Conservation (phyloP, 495 filamentous ascomycete genomes). For the Lophiostoma macrostomum region DNA sequence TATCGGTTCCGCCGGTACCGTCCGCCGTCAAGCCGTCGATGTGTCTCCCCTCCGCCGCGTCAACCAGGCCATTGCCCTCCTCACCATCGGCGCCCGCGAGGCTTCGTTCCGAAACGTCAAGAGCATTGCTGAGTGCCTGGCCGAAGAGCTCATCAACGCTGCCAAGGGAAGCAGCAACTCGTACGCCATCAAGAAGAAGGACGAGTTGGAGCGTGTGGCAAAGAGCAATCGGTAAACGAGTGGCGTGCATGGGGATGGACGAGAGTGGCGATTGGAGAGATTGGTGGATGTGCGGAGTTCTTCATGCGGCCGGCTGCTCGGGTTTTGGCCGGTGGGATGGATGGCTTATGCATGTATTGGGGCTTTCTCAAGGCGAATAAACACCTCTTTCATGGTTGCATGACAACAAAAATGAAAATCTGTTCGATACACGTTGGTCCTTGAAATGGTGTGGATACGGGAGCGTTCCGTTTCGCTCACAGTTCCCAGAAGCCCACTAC, state of each 20-base stretch:
- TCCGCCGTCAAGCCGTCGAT: conserved; percentile 99
- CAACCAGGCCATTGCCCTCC: conserved; percentile 97
- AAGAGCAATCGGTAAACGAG: conserved; percentile 94
- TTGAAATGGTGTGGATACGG: neutral
- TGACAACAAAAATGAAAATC: conserved; percentile 29
- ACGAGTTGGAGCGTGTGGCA: conserved; percentile 99
- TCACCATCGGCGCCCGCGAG: conserved; percentile 96
- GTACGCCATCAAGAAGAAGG: conserved; percentile 99
- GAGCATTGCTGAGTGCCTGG: conserved; percentile 95
- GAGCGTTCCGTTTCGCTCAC: neutral
- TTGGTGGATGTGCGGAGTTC: conserved; percentile 2
- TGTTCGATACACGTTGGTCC: conserved; percentile 5
- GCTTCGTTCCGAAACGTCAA: conserved; percentile 99
- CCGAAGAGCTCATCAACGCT: conserved; percentile 99
- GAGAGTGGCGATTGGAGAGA: neutral
- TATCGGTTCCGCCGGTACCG: conserved; percentile 98
- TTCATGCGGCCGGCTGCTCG: conserved; percentile 7
- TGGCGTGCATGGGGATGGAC: conserved; percentile 5
- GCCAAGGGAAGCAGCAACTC: conserved; percentile 99
- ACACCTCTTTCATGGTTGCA: conserved; percentile 34
- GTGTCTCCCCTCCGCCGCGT: conserved; percentile 98
- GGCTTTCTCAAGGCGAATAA: conserved; percentile 31
- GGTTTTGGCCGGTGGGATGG: conserved; percentile 8
- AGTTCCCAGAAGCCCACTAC: too few species aligned
- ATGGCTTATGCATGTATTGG: conserved; percentile 30